phyloP scores from a whole-genome alignment of 2,329 filamentous ascomycete species.

The Sphaceloma murrayae region DNA sequence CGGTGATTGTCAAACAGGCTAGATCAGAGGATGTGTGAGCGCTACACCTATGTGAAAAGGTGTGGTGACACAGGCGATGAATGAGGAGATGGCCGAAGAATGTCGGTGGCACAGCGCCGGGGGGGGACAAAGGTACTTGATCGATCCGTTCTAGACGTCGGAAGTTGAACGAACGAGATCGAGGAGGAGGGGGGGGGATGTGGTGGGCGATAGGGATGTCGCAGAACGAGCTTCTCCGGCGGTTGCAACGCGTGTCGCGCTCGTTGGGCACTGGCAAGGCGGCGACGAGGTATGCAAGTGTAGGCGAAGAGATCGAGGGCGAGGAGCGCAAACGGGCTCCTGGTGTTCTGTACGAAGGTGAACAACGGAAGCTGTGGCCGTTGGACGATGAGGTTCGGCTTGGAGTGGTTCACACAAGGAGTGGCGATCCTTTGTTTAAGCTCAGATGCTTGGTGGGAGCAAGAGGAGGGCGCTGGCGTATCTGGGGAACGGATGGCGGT shows the following conservation, averaged over 20 bases:
- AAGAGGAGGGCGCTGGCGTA: conserved; percentile 25
- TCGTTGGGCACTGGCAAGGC: conserved; percentile 12
- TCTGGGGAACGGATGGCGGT: conserved; percentile 35
- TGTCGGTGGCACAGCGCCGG: conserved; percentile 8
- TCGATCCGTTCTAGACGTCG: conserved; percentile 8
- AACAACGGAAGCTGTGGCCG: conserved; percentile 17
- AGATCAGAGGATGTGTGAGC: too few species aligned
- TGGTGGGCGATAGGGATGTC: too few species aligned
- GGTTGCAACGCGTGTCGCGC: conserved; percentile 14
- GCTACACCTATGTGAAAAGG: not conserved
- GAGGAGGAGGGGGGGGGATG: not conserved
- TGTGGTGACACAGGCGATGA: not conserved
- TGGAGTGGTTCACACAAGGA: conserved; percentile 26
- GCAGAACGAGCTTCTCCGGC: not conserved
- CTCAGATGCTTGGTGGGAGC: conserved; percentile 33
- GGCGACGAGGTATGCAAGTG: conserved; percentile 15
- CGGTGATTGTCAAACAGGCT: too few species aligned
- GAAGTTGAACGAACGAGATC: not conserved
- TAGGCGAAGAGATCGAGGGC: not conserved
- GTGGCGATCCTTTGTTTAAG: conserved; percentile 44
- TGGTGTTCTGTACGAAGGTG: conserved; percentile 15
- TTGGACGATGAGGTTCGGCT: conserved; percentile 20
- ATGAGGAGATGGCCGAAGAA: conserved; percentile 4
- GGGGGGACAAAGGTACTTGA: conserved; percentile 3
- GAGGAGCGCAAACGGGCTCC: conserved; percentile 9